Conservation (phyloP, 371 early-diverging fungal genomes). For the Syncephalastrum sp. region DNA sequence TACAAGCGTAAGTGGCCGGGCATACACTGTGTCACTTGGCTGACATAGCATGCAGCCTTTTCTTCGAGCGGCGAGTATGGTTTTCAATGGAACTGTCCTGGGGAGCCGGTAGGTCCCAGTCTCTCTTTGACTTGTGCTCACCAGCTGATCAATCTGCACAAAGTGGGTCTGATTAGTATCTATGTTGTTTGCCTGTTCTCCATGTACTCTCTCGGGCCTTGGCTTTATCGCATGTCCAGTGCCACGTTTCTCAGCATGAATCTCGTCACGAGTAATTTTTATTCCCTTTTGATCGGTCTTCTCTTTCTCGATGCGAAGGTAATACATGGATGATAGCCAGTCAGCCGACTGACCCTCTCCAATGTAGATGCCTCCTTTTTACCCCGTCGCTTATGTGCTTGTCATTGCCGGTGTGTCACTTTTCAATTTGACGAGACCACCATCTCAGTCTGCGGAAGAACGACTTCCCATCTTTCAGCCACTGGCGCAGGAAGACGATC, state of each 20-base stretch:
- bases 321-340: not conserved
- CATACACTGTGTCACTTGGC: not conserved
- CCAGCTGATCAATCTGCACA: not conserved
- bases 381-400: constrained; percentile 38
- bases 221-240: constrained; percentile 33
- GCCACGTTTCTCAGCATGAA: constrained; percentile 47
- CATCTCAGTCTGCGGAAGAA: not conserved
- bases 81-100: constrained; percentile 25
- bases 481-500: not conserved
- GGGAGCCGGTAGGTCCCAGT: constrained; percentile 21
- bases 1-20: constrained; percentile 32
- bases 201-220: constrained; percentile 46
- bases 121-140: not conserved
- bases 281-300: constrained; percentile 37
- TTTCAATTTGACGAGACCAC: constrained; percentile 28
- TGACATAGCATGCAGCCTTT: constrained; percentile 13
- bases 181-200: constrained; percentile 37
- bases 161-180: constrained; percentile 21
- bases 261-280: constrained; percentile 44
- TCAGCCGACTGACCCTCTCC: not conserved
- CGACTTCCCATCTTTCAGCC: not conserved
- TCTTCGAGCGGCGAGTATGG: constrained; percentile 30
- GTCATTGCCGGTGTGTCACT: constrained; percentile 28
- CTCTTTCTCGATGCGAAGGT: constrained; percentile 36
- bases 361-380: constrained; percentile 36